Conservation (phyloP, 1,284 basidiomycete species). For the Papiliotrema flavescens region DNA sequence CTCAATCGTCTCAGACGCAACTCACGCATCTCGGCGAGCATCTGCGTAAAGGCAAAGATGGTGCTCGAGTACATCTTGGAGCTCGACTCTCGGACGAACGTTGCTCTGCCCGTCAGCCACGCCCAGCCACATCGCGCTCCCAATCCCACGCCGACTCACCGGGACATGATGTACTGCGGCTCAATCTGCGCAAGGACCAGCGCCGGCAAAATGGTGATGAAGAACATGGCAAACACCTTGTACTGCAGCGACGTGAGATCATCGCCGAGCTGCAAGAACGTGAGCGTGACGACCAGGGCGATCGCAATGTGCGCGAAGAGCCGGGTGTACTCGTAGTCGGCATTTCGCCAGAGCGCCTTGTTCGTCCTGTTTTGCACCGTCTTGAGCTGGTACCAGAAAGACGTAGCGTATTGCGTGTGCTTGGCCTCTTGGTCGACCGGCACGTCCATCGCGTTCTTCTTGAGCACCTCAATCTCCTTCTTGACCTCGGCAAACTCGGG, state of each 20-base stretch:
- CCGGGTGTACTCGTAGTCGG: slow-evolving; percentile 65
- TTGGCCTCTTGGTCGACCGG: slow-evolving; percentile 37
- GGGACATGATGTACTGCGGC: slow-evolving; percentile 67
- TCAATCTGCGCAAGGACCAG: slow-evolving; percentile 55
- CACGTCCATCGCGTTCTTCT: slow-evolving; percentile 48
- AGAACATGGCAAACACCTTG: slow-evolving; percentile 56
- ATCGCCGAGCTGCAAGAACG: slow-evolving; percentile 72
- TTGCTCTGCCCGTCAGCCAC: slow-evolving; percentile 2
- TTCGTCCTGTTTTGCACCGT: slow-evolving; percentile 62
- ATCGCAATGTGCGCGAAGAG: slow-evolving; percentile 74
- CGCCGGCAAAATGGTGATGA: slow-evolving; percentile 42
- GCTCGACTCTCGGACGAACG: slow-evolving; percentile 60
- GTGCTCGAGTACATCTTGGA: slow-evolving; percentile 52
- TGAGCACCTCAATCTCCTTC: slow-evolving; percentile 51
- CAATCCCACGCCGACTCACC: slow-evolving; percentile 47
- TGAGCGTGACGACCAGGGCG: slow-evolving; percentile 73
- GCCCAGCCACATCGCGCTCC: slow-evolving; percentile 29
- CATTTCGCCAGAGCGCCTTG: slow-evolving; percentile 73
- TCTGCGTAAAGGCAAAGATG: slow-evolving; percentile 74
- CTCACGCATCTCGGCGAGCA: slow-evolving; percentile 78
- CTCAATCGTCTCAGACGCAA: slow-evolving; percentile 39
- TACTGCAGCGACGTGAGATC: slow-evolving; percentile 74
- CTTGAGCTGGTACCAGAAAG: slow-evolving; percentile 73
- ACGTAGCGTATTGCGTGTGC: slow-evolving; percentile 55
- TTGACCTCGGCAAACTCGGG: slow-evolving; percentile 48